Conservation (phyloP, 2,329 filamentous ascomycete genomes). For the Talaromyces islandicus region DNA sequence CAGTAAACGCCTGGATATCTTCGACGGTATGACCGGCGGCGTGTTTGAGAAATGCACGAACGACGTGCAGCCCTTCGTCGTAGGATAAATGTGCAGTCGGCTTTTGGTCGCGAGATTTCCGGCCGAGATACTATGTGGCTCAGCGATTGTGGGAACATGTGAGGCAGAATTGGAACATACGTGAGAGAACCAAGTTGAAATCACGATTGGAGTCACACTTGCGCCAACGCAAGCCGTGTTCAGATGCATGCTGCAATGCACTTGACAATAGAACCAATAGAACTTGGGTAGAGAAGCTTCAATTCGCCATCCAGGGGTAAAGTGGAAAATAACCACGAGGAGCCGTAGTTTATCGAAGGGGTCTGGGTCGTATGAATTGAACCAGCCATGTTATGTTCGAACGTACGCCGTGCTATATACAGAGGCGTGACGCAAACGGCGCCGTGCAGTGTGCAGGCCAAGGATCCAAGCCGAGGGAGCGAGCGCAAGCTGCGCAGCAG, state of each 20-base stretch:
- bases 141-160: not conserved
- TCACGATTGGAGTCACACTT: constrained; percentile 79
- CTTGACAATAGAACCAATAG: not conserved
- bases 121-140: constrained; percentile 66
- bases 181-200: constrained; percentile 82
- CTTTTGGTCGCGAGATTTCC: constrained; percentile 66
- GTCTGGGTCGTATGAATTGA: not conserved
- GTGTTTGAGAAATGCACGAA: constrained; percentile 78
- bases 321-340: not conserved
- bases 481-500: too few species aligned
- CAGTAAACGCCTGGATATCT: constrained; percentile 84
- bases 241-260: constrained; percentile 48
- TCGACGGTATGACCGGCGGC: constrained; percentile 87
- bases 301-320: not conserved
- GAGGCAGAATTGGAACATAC: constrained; percentile 44
- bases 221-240: constrained; percentile 76
- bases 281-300: too few species aligned
- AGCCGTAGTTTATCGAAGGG: not conserved
- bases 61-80: constrained; percentile 81
- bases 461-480: not conserved
- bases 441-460: not conserved
- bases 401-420: not conserved
- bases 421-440: not conserved
- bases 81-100: constrained; percentile 90
- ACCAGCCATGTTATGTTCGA: not conserved